A percentile compares a stretch with the other conserved stretches of the same genome.
Evolutionary conservation across 495 filamentous ascomycete species (phyloP).

Genomic region (Xylaria grammica): DNA sequence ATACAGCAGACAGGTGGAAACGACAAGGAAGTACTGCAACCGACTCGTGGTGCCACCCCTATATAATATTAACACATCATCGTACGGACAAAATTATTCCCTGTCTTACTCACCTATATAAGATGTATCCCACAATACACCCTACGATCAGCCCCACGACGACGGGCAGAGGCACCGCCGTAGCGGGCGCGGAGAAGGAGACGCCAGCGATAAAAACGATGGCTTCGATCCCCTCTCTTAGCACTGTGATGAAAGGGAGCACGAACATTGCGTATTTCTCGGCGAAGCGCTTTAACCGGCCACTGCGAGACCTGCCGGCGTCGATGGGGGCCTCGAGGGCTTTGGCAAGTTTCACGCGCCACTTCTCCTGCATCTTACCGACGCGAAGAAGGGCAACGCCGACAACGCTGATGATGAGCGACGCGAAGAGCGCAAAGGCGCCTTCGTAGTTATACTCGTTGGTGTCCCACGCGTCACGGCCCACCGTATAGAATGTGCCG

Average conservation of each 20-base stretch:
- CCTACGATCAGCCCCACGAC: slow-evolving; percentile 71
- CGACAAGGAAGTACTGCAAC: slow-evolving; percentile 78
- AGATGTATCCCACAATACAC: slow-evolving; percentile 64
- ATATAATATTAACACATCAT: slow-evolving; percentile 6
- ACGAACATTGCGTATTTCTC: slow-evolving; percentile 84
- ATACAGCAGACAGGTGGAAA: slow-evolving; percentile 84
- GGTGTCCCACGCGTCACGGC: slow-evolving; percentile 64
- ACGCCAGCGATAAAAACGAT: slow-evolving; percentile 85
- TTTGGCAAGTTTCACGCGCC: slow-evolving; percentile 76
- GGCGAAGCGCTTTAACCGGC: slow-evolving; percentile 64
- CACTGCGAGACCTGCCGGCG: slow-evolving; percentile 31
- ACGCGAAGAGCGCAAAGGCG: slow-evolving; percentile 70
- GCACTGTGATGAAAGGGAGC: slow-evolving; percentile 81
- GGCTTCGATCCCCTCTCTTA: slow-evolving; percentile 82
- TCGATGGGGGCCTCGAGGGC: slow-evolving; percentile 61
- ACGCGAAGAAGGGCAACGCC: slow-evolving; percentile 81
- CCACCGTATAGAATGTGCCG: slow-evolving; percentile 77
- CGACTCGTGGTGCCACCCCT: slow-evolving; percentile 61
- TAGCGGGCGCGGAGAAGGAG: slow-evolving; percentile 72
- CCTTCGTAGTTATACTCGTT: slow-evolving; percentile 83
- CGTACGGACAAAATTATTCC: too few relatives aligned
- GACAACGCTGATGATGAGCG: slow-evolving; percentile 78
- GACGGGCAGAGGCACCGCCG: slow-evolving; percentile 75
- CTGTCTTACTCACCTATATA: slow-evolving; percentile 70
- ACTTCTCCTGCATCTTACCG: slow-evolving; percentile 84